Conservation (phyloP, 495 filamentous ascomycete species). For the Trypethelium eluteriae region DNA sequence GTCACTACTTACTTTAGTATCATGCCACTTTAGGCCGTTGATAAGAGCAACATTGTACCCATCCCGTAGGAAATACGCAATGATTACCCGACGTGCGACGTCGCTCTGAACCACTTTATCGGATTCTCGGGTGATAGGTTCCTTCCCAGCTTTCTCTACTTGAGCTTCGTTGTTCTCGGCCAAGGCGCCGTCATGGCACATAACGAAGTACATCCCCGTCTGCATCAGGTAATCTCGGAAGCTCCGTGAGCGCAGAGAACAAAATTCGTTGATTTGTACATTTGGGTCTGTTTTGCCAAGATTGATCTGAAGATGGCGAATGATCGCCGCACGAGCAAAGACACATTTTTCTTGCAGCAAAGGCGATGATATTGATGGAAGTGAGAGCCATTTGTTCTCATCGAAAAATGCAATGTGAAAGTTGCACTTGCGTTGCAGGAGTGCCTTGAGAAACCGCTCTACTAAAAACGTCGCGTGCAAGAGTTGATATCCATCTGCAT, state of each 20-base stretch:
- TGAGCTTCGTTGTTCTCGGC: conserved; percentile 16
- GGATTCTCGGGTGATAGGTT: background rate
- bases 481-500: conserved; percentile 55
- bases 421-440: conserved; percentile 54
- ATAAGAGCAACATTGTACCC: conserved; percentile 54
- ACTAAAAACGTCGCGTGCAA: conserved; percentile 63
- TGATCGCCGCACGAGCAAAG: conserved; percentile 53
- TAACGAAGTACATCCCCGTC: conserved; percentile 55
- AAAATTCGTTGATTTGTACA: conserved; percentile 43
- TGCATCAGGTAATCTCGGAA: conserved; percentile 49
- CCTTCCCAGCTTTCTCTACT: background rate
- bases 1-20: conserved; percentile 47
- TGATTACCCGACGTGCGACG: conserved; percentile 40
- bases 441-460: conserved; percentile 53
- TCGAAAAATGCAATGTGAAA: conserved; percentile 67
- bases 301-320: conserved; percentile 50
- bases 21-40: conserved; percentile 50
- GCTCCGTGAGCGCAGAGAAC: conserved; percentile 35
- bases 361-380: conserved; percentile 32
- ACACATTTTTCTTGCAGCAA: conserved; percentile 44
- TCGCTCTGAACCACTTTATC: conserved; percentile 24
- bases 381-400: conserved; percentile 40
- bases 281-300: conserved; percentile 27
- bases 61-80: conserved; percentile 40
- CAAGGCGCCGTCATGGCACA: conserved; percentile 55